A percentile compares a stretch with the other conserved stretches of the same genome.
Evolutionary conservation across 192 early-diverging fungal species (phyloP).

Genomic region (Linnemannia schmuckeri): DNA sequence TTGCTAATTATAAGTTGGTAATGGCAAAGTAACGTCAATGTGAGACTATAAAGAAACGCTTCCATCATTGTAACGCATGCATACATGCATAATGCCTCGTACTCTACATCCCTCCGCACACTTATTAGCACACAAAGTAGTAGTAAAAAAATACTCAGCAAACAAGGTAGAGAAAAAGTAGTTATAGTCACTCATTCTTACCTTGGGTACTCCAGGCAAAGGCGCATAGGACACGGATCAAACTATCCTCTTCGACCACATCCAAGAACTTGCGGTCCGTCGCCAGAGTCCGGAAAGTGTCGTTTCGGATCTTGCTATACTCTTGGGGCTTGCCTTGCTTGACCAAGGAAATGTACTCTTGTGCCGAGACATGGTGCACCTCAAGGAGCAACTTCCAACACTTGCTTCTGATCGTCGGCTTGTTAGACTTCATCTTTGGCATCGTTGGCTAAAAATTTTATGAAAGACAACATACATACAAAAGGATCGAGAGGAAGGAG

Average conservation of each 20-base stretch:
- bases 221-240: conserved; percentile 87
- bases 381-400: conserved; percentile 85
- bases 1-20: conserved; percentile 10
- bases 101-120: too few relatives aligned
- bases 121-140: not conserved
- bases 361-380: conserved; percentile 75
- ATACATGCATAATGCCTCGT: not conserved
- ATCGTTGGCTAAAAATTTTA: not conserved
- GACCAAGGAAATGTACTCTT: conserved; percentile 81
- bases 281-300: conserved; percentile 88
- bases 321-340: conserved; percentile 77
- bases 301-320: conserved; percentile 90
- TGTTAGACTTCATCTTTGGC: not conserved
- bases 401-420: conserved; percentile 62
- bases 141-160: not conserved
- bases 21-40: not conserved
- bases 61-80: not conserved
- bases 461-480: not conserved
- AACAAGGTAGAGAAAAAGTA: not conserved
- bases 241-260: conserved; percentile 76
- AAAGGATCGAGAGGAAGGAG: not conserved
- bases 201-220: conserved; percentile 89
- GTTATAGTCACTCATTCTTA: conserved; percentile 34
- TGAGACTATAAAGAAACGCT: not conserved
- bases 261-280: conserved; percentile 83